Conservation (phyloP, 2,329 filamentous ascomycete genomes). For the Cytospora schulzeri region DNA sequence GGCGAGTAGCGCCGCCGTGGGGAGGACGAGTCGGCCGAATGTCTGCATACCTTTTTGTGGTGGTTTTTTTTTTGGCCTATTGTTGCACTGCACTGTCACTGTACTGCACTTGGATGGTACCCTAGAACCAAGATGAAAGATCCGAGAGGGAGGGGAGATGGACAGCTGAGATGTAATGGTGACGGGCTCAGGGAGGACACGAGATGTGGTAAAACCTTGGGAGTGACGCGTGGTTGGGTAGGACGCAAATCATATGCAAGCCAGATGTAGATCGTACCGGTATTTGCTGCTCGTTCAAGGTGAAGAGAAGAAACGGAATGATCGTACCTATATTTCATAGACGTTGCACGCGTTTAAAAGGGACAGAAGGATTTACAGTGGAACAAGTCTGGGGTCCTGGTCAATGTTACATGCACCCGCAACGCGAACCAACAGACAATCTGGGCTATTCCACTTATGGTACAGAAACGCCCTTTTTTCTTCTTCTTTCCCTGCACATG, state of each 20-base stretch:
- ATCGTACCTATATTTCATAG: not conserved
- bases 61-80: not conserved
- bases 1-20: conserved; percentile 2
- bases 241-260: not conserved
- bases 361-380: conserved; percentile 2
- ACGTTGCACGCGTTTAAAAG: conserved; percentile 7
- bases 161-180: conserved; percentile 10
- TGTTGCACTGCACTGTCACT: too few relatives aligned
- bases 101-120: too few relatives aligned
- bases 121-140: too few relatives aligned
- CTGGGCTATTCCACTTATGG: not conserved
- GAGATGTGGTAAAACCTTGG: not conserved
- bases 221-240: not conserved
- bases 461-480: not conserved
- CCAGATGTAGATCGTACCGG: not conserved
- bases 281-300: not conserved
- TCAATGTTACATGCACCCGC: not conserved
- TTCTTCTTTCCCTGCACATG: too few relatives aligned
- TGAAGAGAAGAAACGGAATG: not conserved
- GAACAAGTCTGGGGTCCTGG: not conserved
- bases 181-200: not conserved
- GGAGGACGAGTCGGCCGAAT: conserved; percentile 5
- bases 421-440: not conserved
- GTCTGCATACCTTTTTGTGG: conserved; percentile 6
- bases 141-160: not conserved